Evolutionary conservation across 2,329 filamentous ascomycete genomes (phyloP).

Genomic region (Alternaria ethzedia): DNA sequence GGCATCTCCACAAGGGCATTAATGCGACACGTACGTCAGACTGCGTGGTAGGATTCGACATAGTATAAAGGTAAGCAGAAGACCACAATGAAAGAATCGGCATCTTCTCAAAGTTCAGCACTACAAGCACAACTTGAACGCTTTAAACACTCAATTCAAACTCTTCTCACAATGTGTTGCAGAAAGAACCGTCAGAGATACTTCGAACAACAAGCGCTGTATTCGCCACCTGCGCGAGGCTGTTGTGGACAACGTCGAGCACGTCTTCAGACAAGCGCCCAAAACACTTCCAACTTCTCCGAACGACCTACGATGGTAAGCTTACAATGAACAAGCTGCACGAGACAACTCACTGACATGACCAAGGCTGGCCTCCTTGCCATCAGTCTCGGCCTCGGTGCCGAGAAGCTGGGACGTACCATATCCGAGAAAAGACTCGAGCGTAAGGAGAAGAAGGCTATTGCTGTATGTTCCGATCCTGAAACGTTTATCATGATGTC

Average conservation of each 20-base stretch:
- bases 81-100: background rate
- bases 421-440: constrained; percentile 32
- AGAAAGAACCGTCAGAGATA: background rate
- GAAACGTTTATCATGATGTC: background rate
- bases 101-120: background rate
- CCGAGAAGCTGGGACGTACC: constrained; percentile 26
- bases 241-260: constrained; percentile 3
- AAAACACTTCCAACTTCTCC: background rate
- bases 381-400: constrained; percentile 26
- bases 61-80: background rate
- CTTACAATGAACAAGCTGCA: background rate
- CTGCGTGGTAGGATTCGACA: background rate
- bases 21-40: background rate
- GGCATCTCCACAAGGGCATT: background rate
- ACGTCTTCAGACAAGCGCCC: background rate
- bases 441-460: constrained; percentile 31
- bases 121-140: background rate
- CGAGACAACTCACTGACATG: background rate
- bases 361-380: constrained; percentile 30
- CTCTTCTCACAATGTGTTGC: constrained; percentile 1
- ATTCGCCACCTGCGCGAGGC: constrained; percentile 2
- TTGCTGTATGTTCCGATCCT: constrained; percentile 13
- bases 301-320: constrained; percentile 4
- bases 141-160: background rate
- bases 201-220: background rate